These are phyloP conservation scores for Tieghemostelium lacteum DNA, from an alignment of 78 protist genomes.

Conservation along the genomic window DNA sequence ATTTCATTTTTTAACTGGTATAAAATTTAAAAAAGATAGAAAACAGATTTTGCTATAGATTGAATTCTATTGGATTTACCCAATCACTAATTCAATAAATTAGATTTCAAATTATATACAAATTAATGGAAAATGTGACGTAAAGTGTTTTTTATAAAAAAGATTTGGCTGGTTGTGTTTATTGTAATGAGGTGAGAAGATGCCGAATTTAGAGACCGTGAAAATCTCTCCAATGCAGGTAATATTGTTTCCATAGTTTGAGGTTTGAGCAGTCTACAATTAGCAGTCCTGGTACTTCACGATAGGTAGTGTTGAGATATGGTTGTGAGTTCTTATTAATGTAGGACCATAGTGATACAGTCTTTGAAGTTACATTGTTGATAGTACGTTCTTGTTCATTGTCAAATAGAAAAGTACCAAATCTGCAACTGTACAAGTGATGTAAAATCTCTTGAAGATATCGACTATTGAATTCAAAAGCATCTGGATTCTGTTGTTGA, in stretches of 20 bases:
- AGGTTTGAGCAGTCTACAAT: conserved; percentile 11
- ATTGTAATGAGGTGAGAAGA: too few species aligned
- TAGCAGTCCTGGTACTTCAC: neutral
- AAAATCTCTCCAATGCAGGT: conserved; percentile 38
- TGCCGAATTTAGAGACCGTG: too few species aligned
- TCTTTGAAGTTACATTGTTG: neutral
- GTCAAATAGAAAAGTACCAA: conserved; percentile 82
- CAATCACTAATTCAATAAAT: too few species aligned
- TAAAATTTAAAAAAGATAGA: too few species aligned
- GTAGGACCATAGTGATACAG: conserved; percentile 49
- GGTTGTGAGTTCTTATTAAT: conserved; percentile 14
- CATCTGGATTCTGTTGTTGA: conserved; percentile 17
- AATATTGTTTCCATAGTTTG: conserved; percentile 50
- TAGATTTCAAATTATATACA: too few species aligned
- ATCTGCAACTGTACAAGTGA: conserved; percentile 64
- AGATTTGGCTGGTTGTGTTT: too few species aligned
- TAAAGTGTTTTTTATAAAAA: too few species aligned
- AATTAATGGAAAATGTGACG: too few species aligned
- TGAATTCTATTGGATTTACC: too few species aligned
- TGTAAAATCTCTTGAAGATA: conserved; percentile 59
- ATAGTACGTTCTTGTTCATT: conserved; percentile 33
- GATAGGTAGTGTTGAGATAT: conserved; percentile 9
- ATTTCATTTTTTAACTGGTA: too few species aligned
- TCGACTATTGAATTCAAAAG: conserved; percentile 63
- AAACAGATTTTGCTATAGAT: too few species aligned